These are phyloP conservation scores for Knoxdaviesia proteae DNA, from an alignment of 2,329 filamentous ascomycete species.

Conservation along the genomic window DNA sequence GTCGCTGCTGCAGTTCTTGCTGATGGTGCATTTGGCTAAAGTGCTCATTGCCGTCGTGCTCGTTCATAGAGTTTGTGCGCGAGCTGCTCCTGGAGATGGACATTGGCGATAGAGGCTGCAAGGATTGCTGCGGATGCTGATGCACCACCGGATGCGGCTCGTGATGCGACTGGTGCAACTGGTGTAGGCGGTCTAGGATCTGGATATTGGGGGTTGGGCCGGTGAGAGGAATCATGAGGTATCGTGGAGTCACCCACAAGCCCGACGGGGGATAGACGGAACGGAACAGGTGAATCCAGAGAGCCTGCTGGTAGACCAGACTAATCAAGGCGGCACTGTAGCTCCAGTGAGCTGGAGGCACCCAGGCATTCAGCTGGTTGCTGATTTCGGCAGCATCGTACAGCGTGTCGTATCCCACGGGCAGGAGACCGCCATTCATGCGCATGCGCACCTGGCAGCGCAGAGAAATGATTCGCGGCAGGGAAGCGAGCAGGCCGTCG, in stretches of 20 bases:
- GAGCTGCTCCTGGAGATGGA: constrained; percentile 2
- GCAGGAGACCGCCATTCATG: constrained; percentile 15
- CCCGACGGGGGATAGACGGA: constrained; percentile 33
- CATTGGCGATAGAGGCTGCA: too few relatives aligned
- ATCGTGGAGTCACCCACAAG: too few relatives aligned
- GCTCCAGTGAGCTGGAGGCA: constrained; percentile 36
- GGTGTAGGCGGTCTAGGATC: constrained; percentile 8
- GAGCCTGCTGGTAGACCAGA: constrained; percentile 42
- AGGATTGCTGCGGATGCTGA: too few relatives aligned
- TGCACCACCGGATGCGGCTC: too few relatives aligned
- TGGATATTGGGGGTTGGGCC: constrained; percentile 7
- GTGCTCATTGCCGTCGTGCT: constrained; percentile 9
- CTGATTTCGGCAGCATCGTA: constrained; percentile 60
- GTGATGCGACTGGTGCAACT: too few relatives aligned
- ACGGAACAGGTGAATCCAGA: constrained; percentile 42
- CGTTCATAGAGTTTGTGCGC: constrained; percentile 19
- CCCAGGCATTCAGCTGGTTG: constrained; percentile 52
- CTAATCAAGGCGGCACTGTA: constrained; percentile 35
- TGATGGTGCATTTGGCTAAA: background rate
- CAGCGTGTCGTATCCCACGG: constrained; percentile 50
- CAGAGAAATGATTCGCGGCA: constrained; percentile 60
- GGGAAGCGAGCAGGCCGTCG: constrained; percentile 60
- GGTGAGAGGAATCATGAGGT: background rate
- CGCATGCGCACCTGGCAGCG: constrained; percentile 53
- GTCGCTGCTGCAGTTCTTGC: constrained; percentile 4